A percentile compares a stretch with the other conserved stretches of the same genome.
Conservation (phyloP, 2,329 filamentous ascomycete genomes). For the Fusarium buharicum region DNA sequence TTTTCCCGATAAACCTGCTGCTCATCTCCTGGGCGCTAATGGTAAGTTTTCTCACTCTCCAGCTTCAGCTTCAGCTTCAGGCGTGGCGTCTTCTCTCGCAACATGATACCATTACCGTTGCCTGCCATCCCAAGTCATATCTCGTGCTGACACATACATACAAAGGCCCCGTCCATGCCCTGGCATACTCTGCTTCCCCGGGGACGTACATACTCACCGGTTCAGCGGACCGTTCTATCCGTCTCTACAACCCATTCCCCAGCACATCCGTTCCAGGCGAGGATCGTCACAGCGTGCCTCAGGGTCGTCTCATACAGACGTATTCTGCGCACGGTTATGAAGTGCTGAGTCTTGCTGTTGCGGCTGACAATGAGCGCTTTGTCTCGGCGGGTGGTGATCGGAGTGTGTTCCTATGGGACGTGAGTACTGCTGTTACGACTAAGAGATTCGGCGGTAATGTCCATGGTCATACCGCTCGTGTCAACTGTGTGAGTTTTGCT, state of each 20-base stretch:
- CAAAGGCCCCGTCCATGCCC: slow-evolving; percentile 75
- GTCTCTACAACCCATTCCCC: slow-evolving; percentile 82
- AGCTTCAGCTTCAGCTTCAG: slow-evolving; percentile 21
- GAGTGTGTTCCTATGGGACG: slow-evolving; percentile 93
- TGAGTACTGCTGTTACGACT: slow-evolving; percentile 79
- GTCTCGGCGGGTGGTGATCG: slow-evolving; percentile 91
- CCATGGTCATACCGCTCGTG: slow-evolving; percentile 73
- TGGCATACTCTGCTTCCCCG: slow-evolving; percentile 76
- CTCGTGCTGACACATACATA: slow-evolving; percentile 26
- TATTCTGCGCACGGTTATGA: slow-evolving; percentile 94
- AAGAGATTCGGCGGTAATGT: slow-evolving; percentile 74
- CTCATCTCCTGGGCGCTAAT: slow-evolving; percentile 68
- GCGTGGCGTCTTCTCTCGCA: slow-evolving; percentile 24
- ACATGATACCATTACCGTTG: background rate
- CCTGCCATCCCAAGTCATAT: slow-evolving; percentile 16
- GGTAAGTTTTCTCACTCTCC: slow-evolving; percentile 54
- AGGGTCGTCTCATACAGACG: slow-evolving; percentile 79
- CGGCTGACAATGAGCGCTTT: slow-evolving; percentile 83
- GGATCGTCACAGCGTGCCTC: slow-evolving; percentile 49
- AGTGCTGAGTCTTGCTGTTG: slow-evolving; percentile 82
- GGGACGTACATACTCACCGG: slow-evolving; percentile 86
- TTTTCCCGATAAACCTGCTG: slow-evolving; percentile 61
- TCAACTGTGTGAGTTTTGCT: slow-evolving; percentile 83
- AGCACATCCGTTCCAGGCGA: slow-evolving; percentile 52
- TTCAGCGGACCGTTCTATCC: slow-evolving; percentile 83